Evolutionary conservation across 208 protist genomes (phyloP), one percentile per base, ranked within the genome.

Genomic region (Polymyxa betae): DNA sequence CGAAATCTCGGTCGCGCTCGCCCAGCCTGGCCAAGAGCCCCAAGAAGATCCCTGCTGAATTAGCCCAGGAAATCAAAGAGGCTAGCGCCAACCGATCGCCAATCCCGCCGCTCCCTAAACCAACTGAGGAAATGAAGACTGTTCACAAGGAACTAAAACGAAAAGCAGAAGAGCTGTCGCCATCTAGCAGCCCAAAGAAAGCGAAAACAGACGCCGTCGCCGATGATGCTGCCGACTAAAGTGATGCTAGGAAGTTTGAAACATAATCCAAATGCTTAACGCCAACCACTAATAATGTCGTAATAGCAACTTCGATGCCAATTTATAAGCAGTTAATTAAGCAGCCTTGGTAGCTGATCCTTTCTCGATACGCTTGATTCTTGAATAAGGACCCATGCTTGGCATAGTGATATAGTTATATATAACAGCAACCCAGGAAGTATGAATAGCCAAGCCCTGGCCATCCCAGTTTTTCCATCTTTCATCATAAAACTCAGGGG

Each of bases 401-500:
- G 1, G 41, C 40, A 78, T 82, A 38, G 38, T 92, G 43, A 93
- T 68, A 66, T 90, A 93, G 45, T 93, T 78, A 32, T 49, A 93
- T 29, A 93, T 93, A 16, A 93, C 92, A 45, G 77, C 40, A 12
- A 45, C 43, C 90, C 90, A 93, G 43, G 92, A 93, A 16, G 60
- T 43, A 88, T 92, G 78, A 92, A 82, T 82, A n/a, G 35, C 72
- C 35, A 82, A n/a, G 10, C 72, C 72, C n/a, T 82, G 16, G 16
- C 72, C 72, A n/a, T 82, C 72, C 72, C 72, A 82, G 72, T 82
- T 82, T n/a, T 82, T 82, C 72, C 72, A 82, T 12, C 72, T 92
- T 82, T 95, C 91, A 88, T 97, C 94, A 93, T 98, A 98, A 89
- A 96, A 98, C 92, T 98, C 97, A 20, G 96, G 96, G 0, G 97